Percentiles rank a stretch among this genome's conserved stretches.
Conservation (phyloP, 2,329 filamentous ascomycete genomes). For the Leptographium galeiforme region DNA sequence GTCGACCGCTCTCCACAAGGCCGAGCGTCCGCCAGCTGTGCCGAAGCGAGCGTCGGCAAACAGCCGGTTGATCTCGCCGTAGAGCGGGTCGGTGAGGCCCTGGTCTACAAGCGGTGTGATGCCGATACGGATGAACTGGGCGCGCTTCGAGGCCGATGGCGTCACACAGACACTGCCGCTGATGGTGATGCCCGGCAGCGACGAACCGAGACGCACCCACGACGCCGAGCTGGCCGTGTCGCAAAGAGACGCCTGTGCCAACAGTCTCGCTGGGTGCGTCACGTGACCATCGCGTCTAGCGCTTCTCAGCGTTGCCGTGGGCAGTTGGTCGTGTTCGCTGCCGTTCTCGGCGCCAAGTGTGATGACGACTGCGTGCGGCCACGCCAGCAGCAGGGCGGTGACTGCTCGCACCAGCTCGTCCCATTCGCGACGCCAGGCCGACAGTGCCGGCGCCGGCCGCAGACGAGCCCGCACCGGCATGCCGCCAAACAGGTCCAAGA, state of each 20-base stretch:
- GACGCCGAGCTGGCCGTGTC: constrained; percentile 33
- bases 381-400: constrained; percentile 56
- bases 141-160: constrained; percentile 56
- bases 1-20: constrained; percentile 53
- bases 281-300: constrained; percentile 6
- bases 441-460: constrained; percentile 34
- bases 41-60: constrained; percentile 73
- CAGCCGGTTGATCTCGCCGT: constrained; percentile 62
- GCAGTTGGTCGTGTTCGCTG: constrained; percentile 24
- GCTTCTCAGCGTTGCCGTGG: constrained; percentile 6
- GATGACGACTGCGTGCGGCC: constrained; percentile 43
- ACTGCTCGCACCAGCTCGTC: constrained; percentile 44
- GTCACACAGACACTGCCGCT: constrained; percentile 57
- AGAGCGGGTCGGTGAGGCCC: constrained; percentile 50
- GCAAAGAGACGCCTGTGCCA: constrained; percentile 54
- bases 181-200: constrained; percentile 46
- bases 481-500: constrained; percentile 74
- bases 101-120: constrained; percentile 48
- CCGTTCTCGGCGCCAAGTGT: constrained; percentile 38
- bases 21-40: constrained; percentile 11
- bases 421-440: constrained; percentile 43
- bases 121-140: constrained; percentile 74
- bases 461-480: constrained; percentile 87
- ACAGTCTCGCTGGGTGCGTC: constrained; percentile 30
- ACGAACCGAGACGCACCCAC: constrained; percentile 63